phyloP scores from a whole-genome alignment of 805 yeast genomes.

The Saccharomycopsis olivae region DNA sequence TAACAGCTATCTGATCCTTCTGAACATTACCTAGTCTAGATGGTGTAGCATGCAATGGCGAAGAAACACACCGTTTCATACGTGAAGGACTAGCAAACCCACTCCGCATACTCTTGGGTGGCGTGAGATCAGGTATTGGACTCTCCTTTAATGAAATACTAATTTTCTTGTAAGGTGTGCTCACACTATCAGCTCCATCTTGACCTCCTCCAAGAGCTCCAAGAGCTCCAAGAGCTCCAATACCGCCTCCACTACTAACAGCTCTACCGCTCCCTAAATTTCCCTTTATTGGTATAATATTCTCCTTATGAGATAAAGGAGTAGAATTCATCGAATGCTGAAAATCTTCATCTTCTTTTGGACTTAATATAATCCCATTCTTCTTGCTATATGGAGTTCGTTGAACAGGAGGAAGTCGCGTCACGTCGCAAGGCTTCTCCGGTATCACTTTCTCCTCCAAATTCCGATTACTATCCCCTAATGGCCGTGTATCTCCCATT shows the following conservation, averaged over 20 bases:
- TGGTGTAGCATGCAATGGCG: too few relatives aligned
- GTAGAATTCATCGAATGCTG: slow-evolving; percentile 16
- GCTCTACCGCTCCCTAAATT: too few relatives aligned
- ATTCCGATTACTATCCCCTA: neutral
- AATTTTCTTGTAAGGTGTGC: neutral
- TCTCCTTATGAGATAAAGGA: slow-evolving; percentile 11
- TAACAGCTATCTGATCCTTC: too few relatives aligned
- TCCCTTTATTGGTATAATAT: slow-evolving; percentile 11
- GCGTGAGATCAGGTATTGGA: slow-evolving; percentile 15
- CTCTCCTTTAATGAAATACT: neutral
- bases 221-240: too few relatives aligned
- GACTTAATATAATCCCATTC: slow-evolving; percentile 2
- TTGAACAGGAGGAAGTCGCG: neutral
- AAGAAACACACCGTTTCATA: too few relatives aligned
- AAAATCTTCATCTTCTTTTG: slow-evolving; percentile 8
- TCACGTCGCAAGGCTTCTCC: too few relatives aligned
- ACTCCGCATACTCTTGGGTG: too few relatives aligned
- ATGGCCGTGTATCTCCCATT: too few relatives aligned
- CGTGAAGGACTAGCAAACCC: too few relatives aligned
- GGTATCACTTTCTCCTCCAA: slow-evolving; percentile 2
- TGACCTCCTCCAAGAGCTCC: neutral
- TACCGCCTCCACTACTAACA: neutral
- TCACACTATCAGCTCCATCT: neutral
- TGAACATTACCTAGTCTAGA: too few relatives aligned
- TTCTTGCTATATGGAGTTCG: neutral